A percentile compares a stretch with the other conserved stretches of the same genome.
Evolutionary conservation across 805 yeast genomes (phyloP).

Genomic region (Myxozyma vanderwaltii): DNA sequence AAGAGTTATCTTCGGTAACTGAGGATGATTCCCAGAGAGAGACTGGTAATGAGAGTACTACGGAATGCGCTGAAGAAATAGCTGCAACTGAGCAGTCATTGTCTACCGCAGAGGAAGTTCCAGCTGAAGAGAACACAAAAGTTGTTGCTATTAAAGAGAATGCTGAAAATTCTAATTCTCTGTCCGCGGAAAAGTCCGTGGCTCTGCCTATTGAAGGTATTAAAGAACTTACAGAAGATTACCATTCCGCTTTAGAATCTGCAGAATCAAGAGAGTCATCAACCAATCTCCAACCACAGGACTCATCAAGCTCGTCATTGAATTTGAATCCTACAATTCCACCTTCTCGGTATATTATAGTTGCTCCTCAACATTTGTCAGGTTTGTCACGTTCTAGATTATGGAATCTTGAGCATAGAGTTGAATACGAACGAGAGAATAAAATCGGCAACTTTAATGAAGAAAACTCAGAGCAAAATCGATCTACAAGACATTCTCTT

Average conservation of each 20-base stretch:
- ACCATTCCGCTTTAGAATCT: no score
- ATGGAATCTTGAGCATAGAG: constrained; percentile 22
- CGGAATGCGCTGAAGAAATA: no score
- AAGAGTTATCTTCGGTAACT: not conserved
- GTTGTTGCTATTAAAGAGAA: no score
- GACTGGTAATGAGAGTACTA: not conserved
- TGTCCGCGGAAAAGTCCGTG: no score
- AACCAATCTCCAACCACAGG: not conserved
- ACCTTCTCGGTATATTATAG: constrained; percentile 15
- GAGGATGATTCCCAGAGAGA: not conserved
- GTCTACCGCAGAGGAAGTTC: no score
- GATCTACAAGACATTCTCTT: not conserved
- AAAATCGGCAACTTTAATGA: not conserved
- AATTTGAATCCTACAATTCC: not conserved
- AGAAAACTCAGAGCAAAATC: not conserved
- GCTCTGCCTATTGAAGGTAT: no score
- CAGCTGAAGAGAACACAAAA: no score
- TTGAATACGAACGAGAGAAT: constrained; percentile 7
- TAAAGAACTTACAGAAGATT: no score
- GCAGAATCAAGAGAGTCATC: no score
- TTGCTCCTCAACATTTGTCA: constrained; percentile 19
- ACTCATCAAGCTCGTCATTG: no score
- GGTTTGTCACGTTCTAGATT: constrained; percentile 14
- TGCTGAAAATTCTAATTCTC: no score
- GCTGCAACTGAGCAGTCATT: no score